phyloP scores from a whole-genome alignment of 768 basidiomycete genomes.

The Suillus discolor region DNA sequence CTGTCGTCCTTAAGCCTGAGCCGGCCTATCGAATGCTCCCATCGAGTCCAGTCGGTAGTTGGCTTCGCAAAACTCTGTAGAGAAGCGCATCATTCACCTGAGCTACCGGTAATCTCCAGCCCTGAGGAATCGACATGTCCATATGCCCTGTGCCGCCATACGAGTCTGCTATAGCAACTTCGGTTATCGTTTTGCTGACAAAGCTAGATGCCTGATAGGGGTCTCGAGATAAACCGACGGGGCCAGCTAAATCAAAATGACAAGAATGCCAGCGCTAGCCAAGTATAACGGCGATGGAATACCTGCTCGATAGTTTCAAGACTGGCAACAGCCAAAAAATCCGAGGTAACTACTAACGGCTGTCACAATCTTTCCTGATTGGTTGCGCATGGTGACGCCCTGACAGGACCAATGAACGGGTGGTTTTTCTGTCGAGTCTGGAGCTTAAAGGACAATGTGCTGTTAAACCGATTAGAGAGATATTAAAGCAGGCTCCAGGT shows the following conservation, averaged over 20 bases:
- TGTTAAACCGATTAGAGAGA: neutral
- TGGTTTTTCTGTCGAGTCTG: neutral
- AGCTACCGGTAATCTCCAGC: neutral
- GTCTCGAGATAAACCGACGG: no score
- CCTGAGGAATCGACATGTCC: neutral
- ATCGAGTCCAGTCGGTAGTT: neutral
- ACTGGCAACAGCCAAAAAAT: neutral
- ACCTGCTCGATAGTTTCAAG: neutral
- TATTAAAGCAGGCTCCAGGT: neutral
- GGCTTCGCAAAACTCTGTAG: neutral
- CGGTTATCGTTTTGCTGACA: no score
- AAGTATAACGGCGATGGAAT: no score
- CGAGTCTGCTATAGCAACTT: no score
- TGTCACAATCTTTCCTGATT: neutral
- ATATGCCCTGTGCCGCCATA: neutral
- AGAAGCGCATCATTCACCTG: neutral
- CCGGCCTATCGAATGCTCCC: neutral
- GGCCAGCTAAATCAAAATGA: no score
- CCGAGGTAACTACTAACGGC: neutral
- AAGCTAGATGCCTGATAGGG: no score
- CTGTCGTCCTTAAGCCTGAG: neutral
- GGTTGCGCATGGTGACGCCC: neutral
- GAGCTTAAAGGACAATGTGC: neutral
- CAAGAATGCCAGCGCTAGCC: no score
- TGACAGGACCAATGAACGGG: neutral